Evolutionary conservation across 495 filamentous ascomycete genomes (phyloP).

Genomic region (Aspergillus bridgeri): DNA sequence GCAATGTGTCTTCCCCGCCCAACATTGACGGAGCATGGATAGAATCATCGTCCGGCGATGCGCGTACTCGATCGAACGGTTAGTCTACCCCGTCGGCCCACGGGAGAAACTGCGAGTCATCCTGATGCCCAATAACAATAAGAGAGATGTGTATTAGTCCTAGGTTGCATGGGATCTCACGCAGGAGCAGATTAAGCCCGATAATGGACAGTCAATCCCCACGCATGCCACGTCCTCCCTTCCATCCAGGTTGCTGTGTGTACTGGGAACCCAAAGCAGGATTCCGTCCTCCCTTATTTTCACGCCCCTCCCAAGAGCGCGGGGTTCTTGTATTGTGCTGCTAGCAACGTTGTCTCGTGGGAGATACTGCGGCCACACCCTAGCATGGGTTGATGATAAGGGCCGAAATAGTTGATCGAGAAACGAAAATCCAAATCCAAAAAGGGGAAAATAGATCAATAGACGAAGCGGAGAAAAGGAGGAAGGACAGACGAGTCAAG

Average conservation of each 20-base stretch:
- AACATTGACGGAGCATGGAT: neutral
- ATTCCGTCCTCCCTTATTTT: neutral
- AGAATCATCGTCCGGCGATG: neutral
- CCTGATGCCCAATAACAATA: neutral
- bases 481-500: slow-evolving; percentile 6
- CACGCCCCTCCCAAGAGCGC: neutral
- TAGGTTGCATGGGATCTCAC: slow-evolving; percentile 10
- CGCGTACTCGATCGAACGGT: neutral
- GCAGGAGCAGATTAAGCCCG: neutral
- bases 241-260: slow-evolving; percentile 6
- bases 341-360: neutral
- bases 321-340: neutral
- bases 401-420: neutral
- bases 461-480: slow-evolving; percentile 3
- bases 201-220: neutral
- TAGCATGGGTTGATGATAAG: neutral
- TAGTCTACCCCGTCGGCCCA: neutral
- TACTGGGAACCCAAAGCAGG: neutral
- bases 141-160: neutral
- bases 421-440: neutral
- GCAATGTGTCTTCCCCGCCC: neutral
- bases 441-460: neutral
- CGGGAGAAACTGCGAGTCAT: slow-evolving; percentile 20
- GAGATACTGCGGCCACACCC: neutral
- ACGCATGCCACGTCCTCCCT: neutral